Evolutionary conservation across 164 flowering plant genomes (phyloP).

Genomic region (Kingdonia uniflora): DNA sequence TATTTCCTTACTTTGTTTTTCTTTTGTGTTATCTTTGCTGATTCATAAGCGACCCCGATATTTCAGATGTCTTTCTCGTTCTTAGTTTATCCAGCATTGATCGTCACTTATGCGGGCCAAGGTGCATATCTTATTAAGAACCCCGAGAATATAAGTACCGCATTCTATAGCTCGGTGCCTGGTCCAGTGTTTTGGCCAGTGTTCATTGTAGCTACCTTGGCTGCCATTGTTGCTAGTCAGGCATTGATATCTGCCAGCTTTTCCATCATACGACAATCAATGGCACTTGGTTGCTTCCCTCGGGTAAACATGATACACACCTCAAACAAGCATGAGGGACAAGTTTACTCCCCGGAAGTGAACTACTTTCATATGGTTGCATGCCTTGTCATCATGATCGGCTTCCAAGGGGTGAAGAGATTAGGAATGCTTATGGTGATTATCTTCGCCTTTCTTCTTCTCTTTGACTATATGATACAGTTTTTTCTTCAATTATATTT

Average conservation of each 20-base stretch:
- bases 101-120: neutral
- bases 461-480: no score
- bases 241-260: constrained; percentile 9
- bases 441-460: no score
- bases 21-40: neutral
- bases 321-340: constrained; percentile 2
- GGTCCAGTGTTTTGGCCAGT: constrained; percentile 6
- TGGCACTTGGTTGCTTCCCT: constrained; percentile 12
- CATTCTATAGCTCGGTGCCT: neutral
- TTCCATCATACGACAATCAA: constrained; percentile 9
- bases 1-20: neutral
- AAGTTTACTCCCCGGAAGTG: constrained; percentile 10
- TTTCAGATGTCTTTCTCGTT: neutral
- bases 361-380: constrained; percentile 7
- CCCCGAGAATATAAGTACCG: neutral
- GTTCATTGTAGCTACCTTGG: constrained; percentile 9
- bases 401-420: constrained; percentile 1
- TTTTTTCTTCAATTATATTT: no score
- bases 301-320: no score
- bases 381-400: neutral
- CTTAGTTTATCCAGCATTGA: neutral
- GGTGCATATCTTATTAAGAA: neutral
- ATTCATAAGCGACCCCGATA: neutral
- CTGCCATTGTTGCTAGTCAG: constrained; percentile 16
- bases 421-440: constrained; percentile 10